Base-by-base conservation (phyloP, 257 asterid species). In the Salvia hispanica region DNA sequence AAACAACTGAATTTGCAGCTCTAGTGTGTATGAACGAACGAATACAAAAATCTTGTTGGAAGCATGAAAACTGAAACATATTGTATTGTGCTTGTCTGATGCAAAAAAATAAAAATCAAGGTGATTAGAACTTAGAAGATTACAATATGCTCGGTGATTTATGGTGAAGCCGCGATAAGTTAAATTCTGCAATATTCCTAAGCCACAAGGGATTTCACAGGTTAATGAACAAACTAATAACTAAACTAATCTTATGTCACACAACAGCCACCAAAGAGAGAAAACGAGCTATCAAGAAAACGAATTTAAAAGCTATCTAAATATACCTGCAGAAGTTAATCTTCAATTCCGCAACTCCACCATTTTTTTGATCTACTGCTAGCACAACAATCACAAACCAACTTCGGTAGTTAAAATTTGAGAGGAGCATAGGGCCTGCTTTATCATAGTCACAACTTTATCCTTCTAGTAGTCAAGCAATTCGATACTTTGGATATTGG, bases 311-410 rank as follows among this genome's bases (percentile, higher is more conserved):
- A 58, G 34, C n/a, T 11, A 10, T 61, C 11, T 14, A 67, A 39
- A 42, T 7, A 21, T 39, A 21, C 58, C 48, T 59, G 55, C 62
- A 50, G 58, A 54, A 53, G 67, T n/a, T 12, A 58, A 57, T 62
- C 70, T 52, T 63, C 72, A 40, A 14, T 37, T 37, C 59, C 50
- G 25, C 13, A 16, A 31, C 44, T 36, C 66, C 37, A 44, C 64
- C 43, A 18, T 62, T 16, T 70, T 70, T 54, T 52, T 11, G 66
- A 53, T 58, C 64, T 67, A 28, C 45, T 65, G 53, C 47, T 16
- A 40, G 58, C 63, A 71, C 66, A 66, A 36, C 46, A 71, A 58
- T 62, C 57, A 54, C 44, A 9, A 47, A 58, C 34, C 70, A 65
- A 11, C 31, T 67, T 68, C 55, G 44, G 37, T 9, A n/a, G 46